Evolutionary conservation across 108 stramenopile genomes (phyloP), one percentile per base, ranked within the genome.

Genomic region (Skeletonema potamos): DNA sequence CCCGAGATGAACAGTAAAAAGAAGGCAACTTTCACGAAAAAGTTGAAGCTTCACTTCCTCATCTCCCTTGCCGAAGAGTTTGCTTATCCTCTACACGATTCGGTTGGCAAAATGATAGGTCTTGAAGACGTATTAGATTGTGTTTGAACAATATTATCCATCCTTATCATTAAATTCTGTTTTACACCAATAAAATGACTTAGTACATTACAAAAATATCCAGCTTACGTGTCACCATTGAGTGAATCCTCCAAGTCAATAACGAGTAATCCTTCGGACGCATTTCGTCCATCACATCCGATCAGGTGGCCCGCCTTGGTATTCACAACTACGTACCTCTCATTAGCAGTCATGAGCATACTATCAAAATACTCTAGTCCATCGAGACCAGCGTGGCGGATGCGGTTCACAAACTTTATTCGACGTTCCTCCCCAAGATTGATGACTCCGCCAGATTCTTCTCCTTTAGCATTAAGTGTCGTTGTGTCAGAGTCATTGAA

Each of bases 271-370:
- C 86, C 88, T 66, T 89, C 82, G 20, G 44, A 68, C 10, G 80
- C 75, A 77, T 72, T 77, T 20, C 60, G 34, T 15, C 74, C 79
- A 54, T 72, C 73, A 22, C 58, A 64, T 10, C 81, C 86, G 46
- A 86, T 60, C 27, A 79, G 62, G 51, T 90, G 86, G 9, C 89
- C 89, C 12, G 71, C 79, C 54, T 85, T 84, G 30, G 89, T 91
- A 51, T 88, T 88, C 30, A 91, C 79, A 22, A 91, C 72, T 2
- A 91, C 28, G 44, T 79, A 88, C 60, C 86, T 74, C 64, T 91
- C 89, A 54, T 91, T 91, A 34, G 75, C 76, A 13, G 89, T 79
- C 82, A 87, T 64, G 20, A 83, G 72, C 34, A 87, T 68, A 2
- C 66, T 72, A 64, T 90, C 89, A 55, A 82, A 76, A 26, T 76